These are phyloP conservation scores for Penicillium lagena DNA, from an alignment of 495 filamentous ascomycete genomes.

Conservation along the genomic window DNA sequence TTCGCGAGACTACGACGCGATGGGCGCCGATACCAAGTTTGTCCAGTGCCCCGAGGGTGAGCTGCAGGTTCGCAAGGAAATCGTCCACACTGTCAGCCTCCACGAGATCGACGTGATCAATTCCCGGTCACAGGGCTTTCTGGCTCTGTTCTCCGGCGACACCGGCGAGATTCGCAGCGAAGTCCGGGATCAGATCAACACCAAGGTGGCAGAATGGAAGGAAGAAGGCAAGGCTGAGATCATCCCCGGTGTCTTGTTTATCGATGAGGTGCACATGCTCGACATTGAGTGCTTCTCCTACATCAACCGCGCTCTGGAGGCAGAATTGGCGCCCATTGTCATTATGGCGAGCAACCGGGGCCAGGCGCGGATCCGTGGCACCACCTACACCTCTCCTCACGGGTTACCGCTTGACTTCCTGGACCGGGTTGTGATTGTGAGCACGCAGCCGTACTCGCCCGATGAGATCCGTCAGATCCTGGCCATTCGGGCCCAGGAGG, in stretches of 20 bases:
- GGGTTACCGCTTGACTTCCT: conserved; percentile 94
- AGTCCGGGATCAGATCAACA: conserved; percentile 97
- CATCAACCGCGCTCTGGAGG: conserved; percentile 94
- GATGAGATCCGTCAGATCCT: conserved; percentile 91
- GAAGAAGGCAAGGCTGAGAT: conserved; percentile 99
- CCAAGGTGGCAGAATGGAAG: conserved; percentile 96
- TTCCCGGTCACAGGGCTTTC: conserved; percentile 91
- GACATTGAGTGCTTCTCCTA: conserved; percentile 99
- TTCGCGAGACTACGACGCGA: conserved; percentile 96
- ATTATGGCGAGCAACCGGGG: conserved; percentile 99
- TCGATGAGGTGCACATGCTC: conserved; percentile 99
- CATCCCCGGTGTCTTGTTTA: conserved; percentile 94
- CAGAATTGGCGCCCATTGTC: conserved; percentile 90
- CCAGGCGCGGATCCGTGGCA: conserved; percentile 86
- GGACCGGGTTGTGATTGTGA: conserved; percentile 92
- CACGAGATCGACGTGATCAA: conserved; percentile 99
- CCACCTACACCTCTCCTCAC: conserved; percentile 84
- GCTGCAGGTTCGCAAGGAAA: conserved; percentile 93
- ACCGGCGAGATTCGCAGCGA: conserved; percentile 98
- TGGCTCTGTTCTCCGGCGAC: conserved; percentile 94
- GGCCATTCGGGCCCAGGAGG: conserved; percentile 84
- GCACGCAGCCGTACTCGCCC: conserved; percentile 78
- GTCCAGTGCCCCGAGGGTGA: conserved; percentile 98
- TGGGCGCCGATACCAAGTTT: conserved; percentile 98
- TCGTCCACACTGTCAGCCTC: conserved; percentile 90